Conservation (phyloP, 2,329 filamentous ascomycete species). For the Camptophora hylomeconis region DNA sequence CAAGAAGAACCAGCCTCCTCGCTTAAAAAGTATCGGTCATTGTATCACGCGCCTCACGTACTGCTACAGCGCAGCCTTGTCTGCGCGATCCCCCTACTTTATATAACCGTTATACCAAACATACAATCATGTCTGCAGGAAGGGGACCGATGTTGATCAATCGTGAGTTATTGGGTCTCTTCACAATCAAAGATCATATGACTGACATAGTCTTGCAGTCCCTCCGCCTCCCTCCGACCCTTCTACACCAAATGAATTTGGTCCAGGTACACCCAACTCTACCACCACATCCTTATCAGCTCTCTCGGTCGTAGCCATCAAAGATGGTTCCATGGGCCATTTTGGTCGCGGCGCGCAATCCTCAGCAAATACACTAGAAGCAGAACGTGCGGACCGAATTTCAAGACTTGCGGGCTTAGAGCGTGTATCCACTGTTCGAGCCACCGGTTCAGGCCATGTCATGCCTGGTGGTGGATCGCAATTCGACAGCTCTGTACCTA, state of each 20-base stretch:
- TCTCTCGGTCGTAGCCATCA: slow-evolving; percentile 87
- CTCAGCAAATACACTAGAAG: slow-evolving; percentile 65
- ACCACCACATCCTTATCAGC: slow-evolving; percentile 84
- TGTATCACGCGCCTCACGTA: too few species aligned
- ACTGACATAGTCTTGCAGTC: slow-evolving; percentile 59
- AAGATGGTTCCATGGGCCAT: slow-evolving; percentile 84
- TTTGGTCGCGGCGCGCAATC: slow-evolving; percentile 44
- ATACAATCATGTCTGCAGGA: slow-evolving; percentile 1
- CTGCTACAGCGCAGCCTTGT: too few species aligned
- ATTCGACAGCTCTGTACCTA: slow-evolving; percentile 36
- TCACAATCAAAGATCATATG: slow-evolving; percentile 13
- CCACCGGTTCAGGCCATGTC: slow-evolving; percentile 24
- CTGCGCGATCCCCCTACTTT: too few species aligned
- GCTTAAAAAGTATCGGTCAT: too few species aligned
- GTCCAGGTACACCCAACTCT: slow-evolving; percentile 86
- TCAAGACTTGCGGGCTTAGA: slow-evolving; percentile 88
- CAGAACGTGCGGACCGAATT: slow-evolving; percentile 87
- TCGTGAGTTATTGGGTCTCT: slow-evolving; percentile 1
- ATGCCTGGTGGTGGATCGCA: slow-evolving; percentile 21
- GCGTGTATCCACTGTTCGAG: slow-evolving; percentile 64
- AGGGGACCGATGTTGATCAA: slow-evolving; percentile 6
- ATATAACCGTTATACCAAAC: slow-evolving; percentile 1
- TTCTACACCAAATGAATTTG: slow-evolving; percentile 74
- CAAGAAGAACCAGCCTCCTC: too few species aligned
- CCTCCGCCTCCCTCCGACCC: slow-evolving; percentile 71